Evolutionary conservation across 2,329 filamentous ascomycete genomes (phyloP).

Genomic region (Gyromitra esculenta): DNA sequence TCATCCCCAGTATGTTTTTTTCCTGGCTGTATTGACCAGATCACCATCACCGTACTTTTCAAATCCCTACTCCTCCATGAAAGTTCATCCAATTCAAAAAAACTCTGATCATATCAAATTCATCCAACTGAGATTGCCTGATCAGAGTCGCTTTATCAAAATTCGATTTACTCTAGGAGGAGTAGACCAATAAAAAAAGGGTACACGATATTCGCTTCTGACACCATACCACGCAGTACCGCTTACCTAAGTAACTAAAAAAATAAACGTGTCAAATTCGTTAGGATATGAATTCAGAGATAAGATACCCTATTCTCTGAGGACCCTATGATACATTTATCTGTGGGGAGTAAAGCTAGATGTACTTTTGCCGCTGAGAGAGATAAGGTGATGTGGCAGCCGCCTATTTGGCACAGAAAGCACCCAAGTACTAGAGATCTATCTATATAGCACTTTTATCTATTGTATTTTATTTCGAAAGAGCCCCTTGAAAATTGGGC

Average conservation of each 20-base stretch:
- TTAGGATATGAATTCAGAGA: neutral
- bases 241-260: neutral
- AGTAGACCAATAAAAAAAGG: too few relatives aligned
- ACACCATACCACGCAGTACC: neutral
- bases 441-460: neutral
- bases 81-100: too few relatives aligned
- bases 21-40: too few relatives aligned
- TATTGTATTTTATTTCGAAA: neutral
- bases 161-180: too few relatives aligned
- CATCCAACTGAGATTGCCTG: too few relatives aligned
- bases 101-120: too few relatives aligned
- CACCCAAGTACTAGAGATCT: neutral
- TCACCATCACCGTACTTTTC: too few relatives aligned
- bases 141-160: too few relatives aligned
- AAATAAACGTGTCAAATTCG: neutral
- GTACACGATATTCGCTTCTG: too few relatives aligned
- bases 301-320: neutral
- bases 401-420: neutral
- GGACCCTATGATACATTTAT: neutral
- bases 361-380: neutral
- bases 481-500: constrained; percentile 4
- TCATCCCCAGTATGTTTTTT: too few relatives aligned
- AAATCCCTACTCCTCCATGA: too few relatives aligned
- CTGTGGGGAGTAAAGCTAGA: neutral
- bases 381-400: constrained; percentile 2